Base-by-base conservation (phyloP, 371 early-diverging fungal species). In the Lichtheimia ornata region DNA sequence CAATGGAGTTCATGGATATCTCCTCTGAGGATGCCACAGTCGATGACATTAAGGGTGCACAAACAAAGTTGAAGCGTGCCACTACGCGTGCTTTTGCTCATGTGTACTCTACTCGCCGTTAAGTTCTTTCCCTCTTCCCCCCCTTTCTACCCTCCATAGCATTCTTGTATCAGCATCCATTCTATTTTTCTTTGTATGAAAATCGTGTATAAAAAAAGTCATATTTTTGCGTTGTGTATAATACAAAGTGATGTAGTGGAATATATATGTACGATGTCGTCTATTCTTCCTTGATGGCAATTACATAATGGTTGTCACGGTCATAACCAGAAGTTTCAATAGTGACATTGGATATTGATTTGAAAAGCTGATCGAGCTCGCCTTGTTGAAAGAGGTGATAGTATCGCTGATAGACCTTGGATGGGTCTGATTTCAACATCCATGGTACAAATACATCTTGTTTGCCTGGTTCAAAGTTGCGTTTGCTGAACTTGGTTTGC, bases 361-460 rank as follows among this genome's bases (percentile, higher is more conserved):
- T 12, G 11, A 92, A 83, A 40, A 95, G 64, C 9, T 71, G 83
- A 47, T 92, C 90, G 52, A 97, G 74, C 73, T 98, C 97, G 5
- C 93, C 93, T 57, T 94, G 70, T 14, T 77, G 79, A 71, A 97
- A 98, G n/a, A 97, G 61, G 65, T 98, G 97, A 67, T 97, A 98
- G 69, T 95, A 98, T 49, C 92, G 65, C 42, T 91, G 84, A 56
- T 84, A 88, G 3, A 90, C 85, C 18, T 74, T 63, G 43, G 65
- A 50, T 22, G 47, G 47, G 5, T 51, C 63, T 24, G 65, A 59
- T 22, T 67, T 70, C 49, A 88, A 60, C 6, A 80, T 85, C 98
- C 98, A 98, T 12, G 96, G 94, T 5, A 98, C 97, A 75, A 96
- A 87, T 1, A 94, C 93, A 67, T 98, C 98, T 74, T 96, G 97